Conservation (phyloP, 306 rosid species). For the Castanospermum australe region DNA sequence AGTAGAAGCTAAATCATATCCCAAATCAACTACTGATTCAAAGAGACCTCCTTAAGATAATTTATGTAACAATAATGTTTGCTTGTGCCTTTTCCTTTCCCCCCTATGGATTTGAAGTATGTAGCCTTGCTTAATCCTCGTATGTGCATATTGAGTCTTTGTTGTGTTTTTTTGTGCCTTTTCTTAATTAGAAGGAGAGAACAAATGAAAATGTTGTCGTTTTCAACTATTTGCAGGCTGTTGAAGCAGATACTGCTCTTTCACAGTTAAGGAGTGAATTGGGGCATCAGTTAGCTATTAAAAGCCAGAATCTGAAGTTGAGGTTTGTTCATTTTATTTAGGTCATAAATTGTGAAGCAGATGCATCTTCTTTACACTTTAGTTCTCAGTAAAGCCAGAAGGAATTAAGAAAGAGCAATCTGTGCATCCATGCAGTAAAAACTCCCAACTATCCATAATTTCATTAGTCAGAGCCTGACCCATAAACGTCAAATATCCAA, state of each 20-base stretch:
- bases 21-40: no score
- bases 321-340: conserved; percentile 49
- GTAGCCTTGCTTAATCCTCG: background rate
- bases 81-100: background rate
- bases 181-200: background rate
- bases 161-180: background rate
- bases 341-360: background rate
- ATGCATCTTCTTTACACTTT: background rate
- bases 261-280: conserved; percentile 80
- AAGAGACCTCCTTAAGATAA: no score
- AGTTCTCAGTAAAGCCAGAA: background rate
- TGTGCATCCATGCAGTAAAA: background rate
- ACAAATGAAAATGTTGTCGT: background rate
- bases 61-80: background rate
- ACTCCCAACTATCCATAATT: background rate
- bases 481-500: background rate
- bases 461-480: background rate
- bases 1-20: no score
- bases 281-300: conserved; percentile 80
- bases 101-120: background rate
- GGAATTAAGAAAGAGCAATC: background rate
- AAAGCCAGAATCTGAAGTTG: conserved; percentile 63
- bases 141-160: background rate
- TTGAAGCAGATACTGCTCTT: conserved; percentile 60
- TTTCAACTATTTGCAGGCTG: conserved; percentile 56